Evolutionary conservation across 2,329 filamentous ascomycete genomes (phyloP).

Genomic region (Akanthomyces uredinophilus): DNA sequence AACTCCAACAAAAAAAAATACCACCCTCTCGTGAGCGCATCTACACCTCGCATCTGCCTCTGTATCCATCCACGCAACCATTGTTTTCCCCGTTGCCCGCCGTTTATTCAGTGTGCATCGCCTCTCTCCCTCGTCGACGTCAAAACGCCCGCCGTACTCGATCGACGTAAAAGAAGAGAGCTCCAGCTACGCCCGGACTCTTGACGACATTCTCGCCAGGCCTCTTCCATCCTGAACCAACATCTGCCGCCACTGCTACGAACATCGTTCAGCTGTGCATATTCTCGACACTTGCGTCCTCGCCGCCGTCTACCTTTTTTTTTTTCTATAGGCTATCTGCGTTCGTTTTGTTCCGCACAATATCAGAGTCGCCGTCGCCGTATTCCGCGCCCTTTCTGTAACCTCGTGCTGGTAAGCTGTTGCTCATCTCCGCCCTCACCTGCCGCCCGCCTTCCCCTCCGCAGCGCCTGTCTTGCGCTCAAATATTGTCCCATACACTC

Average conservation of each 20-base stretch:
- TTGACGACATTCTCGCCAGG: conserved; percentile 7
- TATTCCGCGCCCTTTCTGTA: not conserved
- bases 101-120: not conserved
- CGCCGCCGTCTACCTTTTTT: not conserved
- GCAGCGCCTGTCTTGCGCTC: not conserved
- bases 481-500: not conserved
- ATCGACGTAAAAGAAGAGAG: conserved; percentile 8
- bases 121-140: not conserved
- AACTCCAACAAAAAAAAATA: conserved; percentile 11
- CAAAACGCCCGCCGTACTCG: conserved; percentile 8
- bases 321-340: not conserved
- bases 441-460: not conserved
- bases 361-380: not conserved
- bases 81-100: not conserved
- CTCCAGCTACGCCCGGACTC: not conserved
- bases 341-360: not conserved
- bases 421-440: conserved; percentile 10
- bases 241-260: not conserved
- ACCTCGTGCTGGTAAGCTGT: conserved; percentile 11
- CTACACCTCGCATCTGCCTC: conserved; percentile 9
- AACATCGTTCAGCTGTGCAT: not conserved
- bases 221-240: not conserved
- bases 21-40: conserved; percentile 9
- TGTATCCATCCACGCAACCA: not conserved
- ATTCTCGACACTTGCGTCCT: not conserved